Evolutionary conservation across 352 stramenopile genomes (phyloP), one percentile per base, ranked within the genome.

Genomic region (Globisporangium uncinulatum): DNA sequence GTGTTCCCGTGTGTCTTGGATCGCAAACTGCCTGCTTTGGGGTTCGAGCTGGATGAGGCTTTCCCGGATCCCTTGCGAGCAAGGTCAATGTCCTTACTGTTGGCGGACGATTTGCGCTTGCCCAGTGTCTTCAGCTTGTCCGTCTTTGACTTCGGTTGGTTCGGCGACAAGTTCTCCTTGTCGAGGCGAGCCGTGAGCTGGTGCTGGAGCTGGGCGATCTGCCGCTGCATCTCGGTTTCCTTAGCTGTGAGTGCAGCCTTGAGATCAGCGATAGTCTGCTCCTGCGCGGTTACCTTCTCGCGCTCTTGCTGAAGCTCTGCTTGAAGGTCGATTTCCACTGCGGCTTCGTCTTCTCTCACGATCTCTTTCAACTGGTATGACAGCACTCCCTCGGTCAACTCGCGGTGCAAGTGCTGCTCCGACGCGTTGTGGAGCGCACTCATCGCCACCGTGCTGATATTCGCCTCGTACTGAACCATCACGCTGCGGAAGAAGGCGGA

Each of bases 371-470:
- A 31, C 49, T 88, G 69, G 42, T 75, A 70, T n/a, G 71, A 74
- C 41, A 94, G 64, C 34, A 70, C 74, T 14, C 85, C 77, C 61
- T 83, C 64, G 20, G 67, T 79, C 17, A 94, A 65, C 13, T 68
- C 74, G 20, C 66, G 67, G 41, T 88, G 66, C 31, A 94, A 54
- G 53, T 81, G 84, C 54, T 91, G 81, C 67, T 94, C 85, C 2
- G 70, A 68, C 6, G 74, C 71, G 37, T 89, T 94, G 62, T 94
- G 85, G 9, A 94, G 59, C 6, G 79, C 83, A 45, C 81, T 92
- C 8, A 93, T 62, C 3, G 81, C 85, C 7, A 89, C 80, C 0
- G 77, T 70, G 47, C 67, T 87, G 59, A 93, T 86, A 9, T 71
- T 62, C 10, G 86, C n/a, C 29, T 60, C 61, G 31, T 74, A 61